Percentiles rank a stretch among this genome's conserved stretches.
Evolutionary conservation across 2,329 filamentous ascomycete genomes (phyloP).

Genomic region (Diaporthe caulivora): DNA sequence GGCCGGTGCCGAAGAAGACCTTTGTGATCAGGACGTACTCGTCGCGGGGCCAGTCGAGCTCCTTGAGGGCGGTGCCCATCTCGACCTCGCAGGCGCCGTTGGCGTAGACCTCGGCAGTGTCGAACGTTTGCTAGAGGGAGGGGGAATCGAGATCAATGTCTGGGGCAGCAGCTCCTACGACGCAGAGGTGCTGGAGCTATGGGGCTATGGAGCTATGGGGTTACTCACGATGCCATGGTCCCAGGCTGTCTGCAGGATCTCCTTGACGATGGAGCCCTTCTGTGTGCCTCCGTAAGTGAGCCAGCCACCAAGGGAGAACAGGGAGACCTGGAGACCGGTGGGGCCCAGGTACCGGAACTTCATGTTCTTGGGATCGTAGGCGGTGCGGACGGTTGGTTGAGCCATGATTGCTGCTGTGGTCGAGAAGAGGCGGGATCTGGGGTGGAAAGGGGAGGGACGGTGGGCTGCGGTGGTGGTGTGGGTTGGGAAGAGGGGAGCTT

Average conservation of each 20-base stretch:
- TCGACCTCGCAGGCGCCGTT: constrained; percentile 62
- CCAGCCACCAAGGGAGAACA: constrained; percentile 79
- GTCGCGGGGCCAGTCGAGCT: constrained; percentile 64
- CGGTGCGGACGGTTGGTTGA: constrained; percentile 42
- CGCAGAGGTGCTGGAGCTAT: not conserved
- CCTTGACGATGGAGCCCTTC: constrained; percentile 53
- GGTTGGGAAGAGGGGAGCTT: not conserved
- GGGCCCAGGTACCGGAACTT: constrained; percentile 79
- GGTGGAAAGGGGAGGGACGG: constrained; percentile 45
- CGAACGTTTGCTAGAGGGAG: constrained; percentile 59
- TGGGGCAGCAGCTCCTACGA: too few species aligned
- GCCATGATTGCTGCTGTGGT: constrained; percentile 29
- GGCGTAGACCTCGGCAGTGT: constrained; percentile 64
- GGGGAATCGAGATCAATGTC: constrained; percentile 31
- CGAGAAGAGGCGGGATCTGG: constrained; percentile 41
- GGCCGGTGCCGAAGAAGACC: constrained; percentile 63
- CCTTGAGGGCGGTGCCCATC: constrained; percentile 64
- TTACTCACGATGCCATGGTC: constrained; percentile 59
- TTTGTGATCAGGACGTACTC: constrained; percentile 68
- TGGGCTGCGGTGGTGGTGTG: not conserved
- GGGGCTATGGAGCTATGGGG: too few species aligned
- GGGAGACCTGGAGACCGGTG: constrained; percentile 80
- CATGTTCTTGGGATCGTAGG: constrained; percentile 61
- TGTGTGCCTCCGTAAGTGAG: constrained; percentile 74
- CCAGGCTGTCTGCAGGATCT: constrained; percentile 62